A percentile compares a stretch with the other conserved stretches of the same genome.
These are phyloP conservation scores for Phlegmacium glaucopus DNA, from an alignment of 768 basidiomycete species.

Conservation along the genomic window DNA sequence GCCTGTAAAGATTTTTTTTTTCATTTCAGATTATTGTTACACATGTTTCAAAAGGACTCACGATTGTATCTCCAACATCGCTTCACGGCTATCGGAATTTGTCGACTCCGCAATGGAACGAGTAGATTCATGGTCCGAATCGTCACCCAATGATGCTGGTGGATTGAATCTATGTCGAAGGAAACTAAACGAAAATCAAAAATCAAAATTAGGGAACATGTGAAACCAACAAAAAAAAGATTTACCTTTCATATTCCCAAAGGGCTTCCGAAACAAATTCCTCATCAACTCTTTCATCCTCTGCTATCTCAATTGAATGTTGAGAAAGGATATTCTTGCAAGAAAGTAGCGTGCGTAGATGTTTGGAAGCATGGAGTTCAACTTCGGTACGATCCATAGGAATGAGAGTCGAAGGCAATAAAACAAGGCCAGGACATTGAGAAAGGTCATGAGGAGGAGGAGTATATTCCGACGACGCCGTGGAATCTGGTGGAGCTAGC, in stretches of 20 bases:
- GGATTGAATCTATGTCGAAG: conserved; percentile 62
- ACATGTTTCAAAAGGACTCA: background rate
- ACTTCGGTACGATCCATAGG: conserved; percentile 54
- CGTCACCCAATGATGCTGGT: conserved; percentile 35
- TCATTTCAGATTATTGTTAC: too few species aligned
- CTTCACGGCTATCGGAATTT: conserved; percentile 24
- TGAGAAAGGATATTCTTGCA: conserved; percentile 35
- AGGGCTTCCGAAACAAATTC: conserved; percentile 36
- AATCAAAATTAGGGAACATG: background rate
- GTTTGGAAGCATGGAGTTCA: conserved; percentile 66
- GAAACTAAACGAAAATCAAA: conserved; percentile 40
- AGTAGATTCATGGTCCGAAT: too few species aligned
- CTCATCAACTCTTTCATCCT: conserved; percentile 34
- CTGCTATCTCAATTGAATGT: conserved; percentile 30
- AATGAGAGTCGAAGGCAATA: conserved; percentile 58
- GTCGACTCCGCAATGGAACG: conserved; percentile 24
- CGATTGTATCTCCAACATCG: conserved; percentile 30
- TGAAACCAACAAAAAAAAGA: conserved; percentile 10
- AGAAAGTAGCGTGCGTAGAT: conserved; percentile 45
- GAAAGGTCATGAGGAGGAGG: conserved; percentile 13
- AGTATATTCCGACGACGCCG: too few species aligned
- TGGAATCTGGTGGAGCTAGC: conserved; percentile 45
- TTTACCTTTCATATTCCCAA: conserved; percentile 55
- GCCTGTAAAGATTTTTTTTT: conserved; percentile 10
- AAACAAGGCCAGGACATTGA: conserved; percentile 57